These are phyloP conservation scores for Sambucus nigra DNA, from an alignment of 129 eudicot genomes.

Conservation along the genomic window DNA sequence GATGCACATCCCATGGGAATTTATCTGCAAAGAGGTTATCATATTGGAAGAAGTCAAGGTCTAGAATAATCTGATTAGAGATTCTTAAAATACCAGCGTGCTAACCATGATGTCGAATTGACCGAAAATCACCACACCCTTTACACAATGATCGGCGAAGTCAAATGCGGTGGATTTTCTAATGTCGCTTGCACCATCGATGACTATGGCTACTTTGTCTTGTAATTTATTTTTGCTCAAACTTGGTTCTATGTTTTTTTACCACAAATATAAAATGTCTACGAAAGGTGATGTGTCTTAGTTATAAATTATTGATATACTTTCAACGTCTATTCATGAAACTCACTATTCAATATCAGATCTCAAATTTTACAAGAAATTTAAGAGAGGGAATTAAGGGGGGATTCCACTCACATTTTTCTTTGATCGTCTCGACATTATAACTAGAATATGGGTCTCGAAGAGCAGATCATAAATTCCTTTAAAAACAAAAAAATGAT, in stretches of 20 bases:
- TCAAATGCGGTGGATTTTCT: slow-evolving; percentile 12
- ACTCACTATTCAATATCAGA: too few relatives aligned
- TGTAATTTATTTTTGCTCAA: background rate
- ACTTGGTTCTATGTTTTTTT: background rate
- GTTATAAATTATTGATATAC: too few relatives aligned
- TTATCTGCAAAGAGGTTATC: slow-evolving; percentile 7
- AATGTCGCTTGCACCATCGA: slow-evolving; percentile 25
- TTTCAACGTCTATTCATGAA: too few relatives aligned
- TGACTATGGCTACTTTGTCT: slow-evolving; percentile 24
- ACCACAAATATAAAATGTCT: background rate
- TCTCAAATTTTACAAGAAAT: too few relatives aligned
- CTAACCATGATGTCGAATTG: slow-evolving; percentile 24
- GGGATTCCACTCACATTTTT: too few relatives aligned
- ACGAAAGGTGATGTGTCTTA: too few relatives aligned
- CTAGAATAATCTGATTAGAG: slow-evolving; percentile 11
- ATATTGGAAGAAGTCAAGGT: slow-evolving; percentile 9
- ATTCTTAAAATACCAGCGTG: slow-evolving; percentile 15
- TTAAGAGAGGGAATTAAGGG: too few relatives aligned
- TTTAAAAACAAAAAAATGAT: too few relatives aligned
- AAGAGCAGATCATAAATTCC: too few relatives aligned
- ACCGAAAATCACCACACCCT: slow-evolving; percentile 8
- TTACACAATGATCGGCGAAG: slow-evolving; percentile 15
- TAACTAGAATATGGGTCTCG: too few relatives aligned
- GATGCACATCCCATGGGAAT: slow-evolving; percentile 13
- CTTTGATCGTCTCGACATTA: too few relatives aligned